phyloP scores from a whole-genome alignment of 768 basidiomycete genomes.

The Lyophyllum semitale region DNA sequence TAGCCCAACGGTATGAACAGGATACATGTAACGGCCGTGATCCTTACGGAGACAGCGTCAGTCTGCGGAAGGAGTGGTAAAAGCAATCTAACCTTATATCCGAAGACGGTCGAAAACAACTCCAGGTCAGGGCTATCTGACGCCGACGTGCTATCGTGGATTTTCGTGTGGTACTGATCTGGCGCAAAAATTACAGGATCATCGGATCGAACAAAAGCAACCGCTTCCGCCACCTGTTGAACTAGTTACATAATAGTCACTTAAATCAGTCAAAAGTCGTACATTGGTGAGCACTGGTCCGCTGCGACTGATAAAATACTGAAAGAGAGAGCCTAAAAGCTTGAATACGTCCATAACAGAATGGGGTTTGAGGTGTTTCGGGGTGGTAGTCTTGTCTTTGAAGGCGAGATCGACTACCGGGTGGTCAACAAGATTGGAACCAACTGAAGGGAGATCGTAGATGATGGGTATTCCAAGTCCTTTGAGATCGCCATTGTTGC shows the following conservation, averaged over 20 bases:
- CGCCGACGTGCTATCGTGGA: conserved; percentile 48
- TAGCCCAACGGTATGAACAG: conserved; percentile 39
- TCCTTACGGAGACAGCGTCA: conserved; percentile 23
- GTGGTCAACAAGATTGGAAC: conserved; percentile 77
- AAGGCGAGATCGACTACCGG: conserved; percentile 55
- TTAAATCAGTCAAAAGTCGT: conserved; percentile 9
- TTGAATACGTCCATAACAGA: conserved; percentile 26
- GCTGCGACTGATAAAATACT: conserved; percentile 45
- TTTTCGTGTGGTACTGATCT: conserved; percentile 32
- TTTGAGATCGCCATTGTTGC: conserved; percentile 61
- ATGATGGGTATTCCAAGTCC: conserved; percentile 55
- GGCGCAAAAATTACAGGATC: conserved; percentile 51
- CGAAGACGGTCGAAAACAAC: conserved; percentile 43
- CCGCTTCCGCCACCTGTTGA: conserved; percentile 50
- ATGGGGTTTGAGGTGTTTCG: conserved; percentile 40
- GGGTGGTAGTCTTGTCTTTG: conserved; percentile 50
- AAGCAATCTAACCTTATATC: conserved; percentile 34
- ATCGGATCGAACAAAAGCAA: conserved; percentile 59
- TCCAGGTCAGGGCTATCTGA: conserved; percentile 51
- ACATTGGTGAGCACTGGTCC: conserved; percentile 63
- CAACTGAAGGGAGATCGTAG: conserved; percentile 72
- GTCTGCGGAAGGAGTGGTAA: neutral
- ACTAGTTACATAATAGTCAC: neutral
- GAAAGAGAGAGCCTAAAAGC: conserved; percentile 31
- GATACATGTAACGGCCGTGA: conserved; percentile 35